These are phyloP conservation scores for Oryza longistaminata DNA, from an alignment of 176 grass and related monocot genomes.

Conservation along the genomic window DNA sequence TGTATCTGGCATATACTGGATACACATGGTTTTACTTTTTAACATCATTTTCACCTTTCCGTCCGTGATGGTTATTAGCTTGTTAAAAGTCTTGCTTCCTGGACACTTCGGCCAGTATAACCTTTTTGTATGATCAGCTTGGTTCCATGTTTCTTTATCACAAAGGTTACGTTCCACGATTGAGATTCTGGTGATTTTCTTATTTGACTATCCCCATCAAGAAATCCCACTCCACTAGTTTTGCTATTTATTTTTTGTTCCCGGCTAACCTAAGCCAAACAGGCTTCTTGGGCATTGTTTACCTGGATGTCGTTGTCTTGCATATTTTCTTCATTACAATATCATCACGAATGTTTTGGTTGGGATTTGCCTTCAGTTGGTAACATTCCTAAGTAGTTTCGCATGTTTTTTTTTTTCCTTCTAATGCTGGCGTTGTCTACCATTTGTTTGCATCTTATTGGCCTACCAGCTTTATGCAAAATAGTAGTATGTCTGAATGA, in stretches of 20 bases:
- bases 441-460: background rate
- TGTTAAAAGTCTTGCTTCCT: slow-evolving; percentile 15
- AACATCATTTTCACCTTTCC: slow-evolving; percentile 36
- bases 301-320: slow-evolving; percentile 11
- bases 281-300: background rate
- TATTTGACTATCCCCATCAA: slow-evolving; percentile 36
- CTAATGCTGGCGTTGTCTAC: background rate
- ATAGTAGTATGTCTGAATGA: background rate
- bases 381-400: background rate
- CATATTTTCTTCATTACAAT: background rate
- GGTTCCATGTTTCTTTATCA: background rate
- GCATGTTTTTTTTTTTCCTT: background rate
- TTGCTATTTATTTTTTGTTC: slow-evolving; percentile 13
- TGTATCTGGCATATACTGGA: background rate
- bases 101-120: background rate
- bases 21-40: slow-evolving; percentile 16
- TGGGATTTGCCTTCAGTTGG: background rate
- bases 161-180: background rate
- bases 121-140: background rate
- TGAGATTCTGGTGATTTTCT: slow-evolving; percentile 1
- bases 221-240: slow-evolving; percentile 16
- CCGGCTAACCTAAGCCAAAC: background rate
- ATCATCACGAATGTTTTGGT: background rate
- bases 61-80: slow-evolving; percentile 17
- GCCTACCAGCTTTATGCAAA: background rate